Percentiles rank a stretch among this genome's conserved stretches.
phyloP scores from a whole-genome alignment of 345 rosid species.

The Brassica nigra region DNA sequence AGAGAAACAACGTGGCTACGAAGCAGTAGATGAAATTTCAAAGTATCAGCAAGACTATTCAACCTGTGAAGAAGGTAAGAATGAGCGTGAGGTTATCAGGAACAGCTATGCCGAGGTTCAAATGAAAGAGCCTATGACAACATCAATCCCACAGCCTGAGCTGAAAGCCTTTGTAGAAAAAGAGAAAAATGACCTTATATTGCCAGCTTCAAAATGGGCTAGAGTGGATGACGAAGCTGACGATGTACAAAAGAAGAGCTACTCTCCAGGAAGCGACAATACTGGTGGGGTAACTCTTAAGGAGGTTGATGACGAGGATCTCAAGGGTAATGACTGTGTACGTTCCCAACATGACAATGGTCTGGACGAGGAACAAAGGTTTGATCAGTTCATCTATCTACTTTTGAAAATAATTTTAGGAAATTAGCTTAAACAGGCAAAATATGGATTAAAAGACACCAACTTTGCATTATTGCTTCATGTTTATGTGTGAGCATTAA shows the following conservation, averaged over 20 bases:
- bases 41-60: constrained; percentile 54
- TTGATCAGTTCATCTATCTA: neutral
- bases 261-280: constrained; percentile 91
- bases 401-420: neutral
- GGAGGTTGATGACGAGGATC: constrained; percentile 59
- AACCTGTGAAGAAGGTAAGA: constrained; percentile 53
- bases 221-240: constrained; percentile 89
- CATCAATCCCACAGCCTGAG: constrained; percentile 70
- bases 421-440: no score
- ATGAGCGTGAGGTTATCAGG: constrained; percentile 52
- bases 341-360: constrained; percentile 60
- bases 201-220: constrained; percentile 97
- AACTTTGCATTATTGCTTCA: constrained; percentile 17
- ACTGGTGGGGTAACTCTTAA: constrained; percentile 52
- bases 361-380: constrained; percentile 91
- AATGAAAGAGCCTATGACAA: constrained; percentile 45
- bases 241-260: constrained; percentile 78
- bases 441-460: constrained; percentile 11
- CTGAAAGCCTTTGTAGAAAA: constrained; percentile 60
- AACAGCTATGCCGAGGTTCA: neutral
- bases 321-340: constrained; percentile 51
- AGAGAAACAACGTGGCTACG: constrained; percentile 87
- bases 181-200: constrained; percentile 74
- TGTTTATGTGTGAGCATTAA: no score
- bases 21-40: constrained; percentile 70